Base-by-base conservation (phyloP, 2,329 filamentous ascomycete genomes). In the Xylaria arbuscula region DNA sequence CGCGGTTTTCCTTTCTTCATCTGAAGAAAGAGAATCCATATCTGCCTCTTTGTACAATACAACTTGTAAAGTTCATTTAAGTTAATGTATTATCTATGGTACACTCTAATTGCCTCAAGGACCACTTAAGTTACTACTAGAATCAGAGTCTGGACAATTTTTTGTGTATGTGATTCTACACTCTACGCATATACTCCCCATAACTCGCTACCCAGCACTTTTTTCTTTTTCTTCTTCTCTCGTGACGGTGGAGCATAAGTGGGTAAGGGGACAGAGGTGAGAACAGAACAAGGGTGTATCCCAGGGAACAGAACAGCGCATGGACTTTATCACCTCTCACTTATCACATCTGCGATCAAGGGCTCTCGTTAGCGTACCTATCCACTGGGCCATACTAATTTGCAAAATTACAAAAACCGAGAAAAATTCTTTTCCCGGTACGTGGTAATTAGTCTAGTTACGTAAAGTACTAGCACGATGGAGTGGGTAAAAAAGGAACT, bases 321-420 rank as follows among this genome's bases (percentile, higher is more conserved):
- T 42, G 45, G 47, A 53, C 48, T 19, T 62, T n/a, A 42, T 57
- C 22, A 32, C 54, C 38, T 34, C 13, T 57, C 55, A 45, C 38
- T 45, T 57, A 28, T 57, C 38, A 57, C 22, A 42, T 42, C 38
- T 32, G 36, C 10, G 54, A 24, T 42, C 19, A 15, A 55, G 13
- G 19, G 22, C 53, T 19, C 38, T 56, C 54, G 51, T n/a, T 50
- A 60, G 63, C 40, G 55, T 64, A 56, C 55, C 55, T 57, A 28
- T n/a, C 55, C 45, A 57, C 45, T 57, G 55, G 55, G 55, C 55
- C 55, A 32, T 22, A 38, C 55, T 57, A 57, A 57, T 57, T 57
- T 57, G 55, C 55, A 28, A 15, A 42, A 42, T 15, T 15, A 45
- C 13, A 45, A 45, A 45, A 42, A 42, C 11, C 38, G 17, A 42